These are phyloP conservation scores for Leavenworthia alabamica DNA, from an alignment of 345 rosid genomes.

Conservation along the genomic window DNA sequence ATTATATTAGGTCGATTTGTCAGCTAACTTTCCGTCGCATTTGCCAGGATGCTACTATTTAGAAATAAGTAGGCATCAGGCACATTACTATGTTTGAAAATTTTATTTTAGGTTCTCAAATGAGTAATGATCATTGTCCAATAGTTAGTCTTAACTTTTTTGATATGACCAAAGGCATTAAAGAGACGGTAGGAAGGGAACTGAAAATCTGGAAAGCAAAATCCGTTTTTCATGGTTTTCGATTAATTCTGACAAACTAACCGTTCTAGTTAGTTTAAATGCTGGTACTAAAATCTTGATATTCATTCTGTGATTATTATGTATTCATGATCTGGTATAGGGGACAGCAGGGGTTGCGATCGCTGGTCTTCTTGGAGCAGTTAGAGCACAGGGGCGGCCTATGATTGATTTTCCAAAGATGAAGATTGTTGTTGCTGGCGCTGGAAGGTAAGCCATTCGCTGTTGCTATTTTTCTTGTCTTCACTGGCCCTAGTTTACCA, in stretches of 20 bases:
- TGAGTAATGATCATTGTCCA: constrained; percentile 4
- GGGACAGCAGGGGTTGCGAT: constrained; percentile 99
- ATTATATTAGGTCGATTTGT: neutral
- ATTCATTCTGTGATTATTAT: neutral
- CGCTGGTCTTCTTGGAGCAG: constrained; percentile 98
- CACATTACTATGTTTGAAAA: neutral
- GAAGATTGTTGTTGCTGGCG: constrained; percentile 97
- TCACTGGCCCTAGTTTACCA: neutral
- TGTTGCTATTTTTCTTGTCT: neutral
- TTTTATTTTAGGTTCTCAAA: neutral
- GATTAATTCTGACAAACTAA: no score
- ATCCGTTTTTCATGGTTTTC: no score
- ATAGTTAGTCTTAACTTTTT: neutral
- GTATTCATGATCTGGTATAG: constrained; percentile 32
- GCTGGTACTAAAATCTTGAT: neutral
- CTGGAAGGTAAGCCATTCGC: constrained; percentile 63
- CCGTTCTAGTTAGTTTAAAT: no score
- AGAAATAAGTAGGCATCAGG: neutral
- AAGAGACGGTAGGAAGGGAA: neutral
- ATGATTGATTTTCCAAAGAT: constrained; percentile 97
- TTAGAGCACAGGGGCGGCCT: constrained; percentile 94
- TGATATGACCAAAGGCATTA: neutral
- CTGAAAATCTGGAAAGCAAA: no score
- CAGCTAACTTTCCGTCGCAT: constrained; percentile 1
- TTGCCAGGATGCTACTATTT: neutral